Conservation (phyloP, 2,329 filamentous ascomycete genomes). For the Fusarium virguliforme region DNA sequence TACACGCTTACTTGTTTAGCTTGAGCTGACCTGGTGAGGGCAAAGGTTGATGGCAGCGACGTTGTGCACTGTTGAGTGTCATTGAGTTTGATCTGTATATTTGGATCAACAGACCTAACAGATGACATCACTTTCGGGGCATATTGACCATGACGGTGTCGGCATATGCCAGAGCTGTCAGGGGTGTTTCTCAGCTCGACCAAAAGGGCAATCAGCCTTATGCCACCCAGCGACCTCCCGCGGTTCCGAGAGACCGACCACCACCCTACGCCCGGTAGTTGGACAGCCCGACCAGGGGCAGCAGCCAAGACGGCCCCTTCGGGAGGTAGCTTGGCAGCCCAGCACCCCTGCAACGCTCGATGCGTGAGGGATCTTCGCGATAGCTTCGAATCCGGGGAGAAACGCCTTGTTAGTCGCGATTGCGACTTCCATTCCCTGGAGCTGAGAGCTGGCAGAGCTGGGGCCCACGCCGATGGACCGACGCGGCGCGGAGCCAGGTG, state of each 20-base stretch:
- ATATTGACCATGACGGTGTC: slow-evolving; percentile 18
- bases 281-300: neutral
- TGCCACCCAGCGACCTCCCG: slow-evolving; percentile 6
- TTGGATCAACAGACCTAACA: slow-evolving; percentile 32
- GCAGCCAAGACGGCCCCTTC: slow-evolving; percentile 12
- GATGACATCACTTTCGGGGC: slow-evolving; percentile 32
- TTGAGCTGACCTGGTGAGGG: neutral
- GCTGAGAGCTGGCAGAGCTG: slow-evolving; percentile 11
- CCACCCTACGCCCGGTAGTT: slow-evolving; percentile 17
- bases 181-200: neutral
- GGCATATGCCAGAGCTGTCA: neutral
- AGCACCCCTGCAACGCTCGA: slow-evolving; percentile 6
- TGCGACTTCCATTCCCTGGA: slow-evolving; percentile 34
- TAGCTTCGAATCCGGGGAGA: slow-evolving; percentile 21
- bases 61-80: neutral
- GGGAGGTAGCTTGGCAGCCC: slow-evolving; percentile 14
- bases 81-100: slow-evolving; percentile 2
- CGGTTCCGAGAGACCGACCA: slow-evolving; percentile 7
- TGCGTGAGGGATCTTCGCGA: slow-evolving; percentile 26
- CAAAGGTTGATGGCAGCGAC: neutral
- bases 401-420: slow-evolving; percentile 43
- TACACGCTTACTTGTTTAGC: neutral
- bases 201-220: slow-evolving; percentile 21
- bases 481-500: slow-evolving; percentile 4
- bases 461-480: slow-evolving; percentile 41